Evolutionary conservation across 1,284 basidiomycete species (phyloP).

Genomic region (Sanghuangporus sanghuang): DNA sequence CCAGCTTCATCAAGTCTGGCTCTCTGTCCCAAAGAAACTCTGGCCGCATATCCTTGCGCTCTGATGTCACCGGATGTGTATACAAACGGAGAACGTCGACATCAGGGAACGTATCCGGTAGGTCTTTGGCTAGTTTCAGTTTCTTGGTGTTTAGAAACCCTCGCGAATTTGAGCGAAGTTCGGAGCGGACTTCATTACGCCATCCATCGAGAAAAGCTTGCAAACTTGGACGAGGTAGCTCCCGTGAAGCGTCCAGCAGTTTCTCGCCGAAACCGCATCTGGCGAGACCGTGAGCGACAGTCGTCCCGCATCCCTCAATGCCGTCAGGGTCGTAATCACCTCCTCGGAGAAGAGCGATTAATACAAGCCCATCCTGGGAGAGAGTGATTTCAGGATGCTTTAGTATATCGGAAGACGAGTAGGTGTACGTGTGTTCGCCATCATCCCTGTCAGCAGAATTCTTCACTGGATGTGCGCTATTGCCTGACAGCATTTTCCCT

Average conservation of each 20-base stretch:
- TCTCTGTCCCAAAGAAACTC: conserved; percentile 52
- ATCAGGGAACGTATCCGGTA: conserved; percentile 62
- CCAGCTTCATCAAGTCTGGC: conserved; percentile 67
- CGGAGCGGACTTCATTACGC: conserved; percentile 58
- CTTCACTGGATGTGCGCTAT: conserved; percentile 51
- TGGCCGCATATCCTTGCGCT: conserved; percentile 31
- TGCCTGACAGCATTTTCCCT: conserved; percentile 69
- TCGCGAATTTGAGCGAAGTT: conserved; percentile 66
- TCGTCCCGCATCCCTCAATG: conserved; percentile 55
- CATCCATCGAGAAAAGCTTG: conserved; percentile 54
- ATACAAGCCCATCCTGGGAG: conserved; percentile 71
- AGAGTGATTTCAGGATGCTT: conserved; percentile 52
- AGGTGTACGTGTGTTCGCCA: conserved; percentile 70
- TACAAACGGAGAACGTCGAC: conserved; percentile 70
- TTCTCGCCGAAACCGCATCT: conserved; percentile 66
- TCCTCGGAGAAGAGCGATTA: conserved; percentile 82
- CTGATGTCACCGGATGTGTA: conserved; percentile 68
- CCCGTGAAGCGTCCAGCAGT: conserved; percentile 58
- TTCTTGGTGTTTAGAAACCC: conserved; percentile 58
- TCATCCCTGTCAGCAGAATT: conserved; percentile 67
- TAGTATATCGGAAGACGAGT: conserved; percentile 48
- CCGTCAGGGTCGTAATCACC: conserved; percentile 86
- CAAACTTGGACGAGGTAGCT: conserved; percentile 41
- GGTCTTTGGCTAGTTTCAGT: conserved; percentile 50
- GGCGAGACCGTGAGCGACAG: conserved; percentile 63